phyloP scores from a whole-genome alignment of 2,329 filamentous ascomycete species.

The Alternaria postmessia region DNA sequence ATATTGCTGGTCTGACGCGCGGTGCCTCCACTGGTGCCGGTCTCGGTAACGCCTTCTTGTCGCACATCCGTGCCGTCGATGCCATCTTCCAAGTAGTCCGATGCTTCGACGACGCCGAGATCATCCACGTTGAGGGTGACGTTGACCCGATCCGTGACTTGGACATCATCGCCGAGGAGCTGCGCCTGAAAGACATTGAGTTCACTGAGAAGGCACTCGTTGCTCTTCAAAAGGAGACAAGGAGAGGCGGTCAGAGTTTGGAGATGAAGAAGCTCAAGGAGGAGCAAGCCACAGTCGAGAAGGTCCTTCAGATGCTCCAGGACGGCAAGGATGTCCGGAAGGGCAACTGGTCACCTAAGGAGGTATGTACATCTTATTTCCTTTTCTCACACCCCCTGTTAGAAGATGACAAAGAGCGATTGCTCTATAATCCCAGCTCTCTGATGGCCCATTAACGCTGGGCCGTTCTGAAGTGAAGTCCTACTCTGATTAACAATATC shows the following conservation, averaged over 20 bases:
- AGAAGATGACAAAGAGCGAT: slow-evolving; percentile 98
- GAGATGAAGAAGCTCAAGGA: slow-evolving; percentile 98
- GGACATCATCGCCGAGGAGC: slow-evolving; percentile 95
- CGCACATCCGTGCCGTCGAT: slow-evolving; percentile 97
- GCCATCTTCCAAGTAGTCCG: slow-evolving; percentile 97
- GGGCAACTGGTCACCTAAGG: slow-evolving; percentile 87
- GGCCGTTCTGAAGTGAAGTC: slow-evolving; percentile 88
- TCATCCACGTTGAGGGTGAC: slow-evolving; percentile 99
- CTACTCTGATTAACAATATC: slow-evolving; percentile 67
- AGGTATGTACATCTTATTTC: slow-evolving; percentile 70
- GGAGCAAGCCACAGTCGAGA: slow-evolving; percentile 92
- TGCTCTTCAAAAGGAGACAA: slow-evolving; percentile 90
- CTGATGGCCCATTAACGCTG: slow-evolving; percentile 86
- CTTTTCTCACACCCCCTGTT: slow-evolving; percentile 46
- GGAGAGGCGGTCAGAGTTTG: slow-evolving; percentile 90
- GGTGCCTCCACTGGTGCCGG: slow-evolving; percentile 97
- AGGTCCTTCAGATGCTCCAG: slow-evolving; percentile 82
- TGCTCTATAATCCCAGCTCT: slow-evolving; percentile 99
- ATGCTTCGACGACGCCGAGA: slow-evolving; percentile 98
- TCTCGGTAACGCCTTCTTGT: slow-evolving; percentile 97
- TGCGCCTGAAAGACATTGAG: slow-evolving; percentile 98
- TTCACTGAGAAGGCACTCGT: slow-evolving; percentile 97
- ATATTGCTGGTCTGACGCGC: slow-evolving; percentile 95
- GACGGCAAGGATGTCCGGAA: slow-evolving; percentile 94
- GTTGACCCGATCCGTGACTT: slow-evolving; percentile 94